phyloP scores from a whole-genome alignment of 2,329 filamentous ascomycete species.

The Fusarium redolens region DNA sequence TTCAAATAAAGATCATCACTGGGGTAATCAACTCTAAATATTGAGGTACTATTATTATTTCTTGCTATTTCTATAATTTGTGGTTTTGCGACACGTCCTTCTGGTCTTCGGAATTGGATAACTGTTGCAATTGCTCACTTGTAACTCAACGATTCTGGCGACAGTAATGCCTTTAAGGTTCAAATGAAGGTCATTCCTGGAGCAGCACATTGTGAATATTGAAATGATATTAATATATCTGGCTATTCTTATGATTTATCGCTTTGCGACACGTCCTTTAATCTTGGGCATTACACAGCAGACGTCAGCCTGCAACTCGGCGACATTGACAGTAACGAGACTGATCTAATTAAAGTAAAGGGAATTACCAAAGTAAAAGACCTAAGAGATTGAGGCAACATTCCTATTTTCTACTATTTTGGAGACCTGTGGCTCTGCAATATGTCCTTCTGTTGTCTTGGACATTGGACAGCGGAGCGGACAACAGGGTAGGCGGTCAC shows the following conservation, averaged over 20 bases:
- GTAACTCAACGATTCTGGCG: neutral
- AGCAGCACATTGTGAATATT: no score
- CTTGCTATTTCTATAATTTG: no score
- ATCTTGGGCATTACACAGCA: no score
- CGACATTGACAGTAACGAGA: rapidly evolving
- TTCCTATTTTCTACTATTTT: neutral
- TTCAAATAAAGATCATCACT: no score
- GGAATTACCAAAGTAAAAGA: rapidly evolving
- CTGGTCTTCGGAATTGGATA: neutral
- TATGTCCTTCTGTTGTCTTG: neutral
- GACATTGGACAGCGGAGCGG: no score
- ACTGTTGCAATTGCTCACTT: no score
- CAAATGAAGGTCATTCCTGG: neutral
- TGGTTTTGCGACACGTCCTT: neutral
- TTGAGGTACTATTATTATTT: no score
- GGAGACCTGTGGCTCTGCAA: neutral
- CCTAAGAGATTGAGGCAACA: rapidly evolving
- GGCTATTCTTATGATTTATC: rapidly evolving
- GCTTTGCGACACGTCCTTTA: neutral
- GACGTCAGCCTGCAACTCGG: rapidly evolving
- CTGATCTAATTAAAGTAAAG: neutral
- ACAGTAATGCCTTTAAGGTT: neutral
- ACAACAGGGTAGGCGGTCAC: neutral
- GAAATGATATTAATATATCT: rapidly evolving
- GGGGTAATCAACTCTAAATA: no score